Base-by-base conservation (phyloP, 2,329 filamentous ascomycete species). In the Pseudogymnoascus pannorum region DNA sequence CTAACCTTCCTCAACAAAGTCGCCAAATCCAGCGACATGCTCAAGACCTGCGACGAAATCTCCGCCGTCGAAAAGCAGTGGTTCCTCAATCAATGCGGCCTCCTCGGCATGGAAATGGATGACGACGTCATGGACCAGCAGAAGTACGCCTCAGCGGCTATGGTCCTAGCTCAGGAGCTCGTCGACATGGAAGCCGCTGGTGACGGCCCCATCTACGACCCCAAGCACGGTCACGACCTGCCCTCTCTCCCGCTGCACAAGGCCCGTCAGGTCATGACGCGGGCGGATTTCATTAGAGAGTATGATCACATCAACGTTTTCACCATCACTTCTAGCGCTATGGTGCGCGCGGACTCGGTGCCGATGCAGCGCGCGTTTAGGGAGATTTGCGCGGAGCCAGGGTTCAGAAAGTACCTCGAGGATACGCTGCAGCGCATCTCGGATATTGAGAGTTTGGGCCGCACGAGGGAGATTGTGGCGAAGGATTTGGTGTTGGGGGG, bases 111-210 rank as follows among this genome's bases (percentile, higher is more conserved):
- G 64, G 86, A 87, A 65, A 92, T 88, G 87, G 94, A 97, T 68
- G 94, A 97, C 74, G 94, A 99, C 72, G 94, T 97, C 67, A 97
- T 97, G 87, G 91, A 97, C 71, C 90, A 97, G 74, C 92, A 97
- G 72, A 97, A 97, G 74, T 97, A 91, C 79, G 91, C 92, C 51
- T 90, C 92, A 11, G 92, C 91, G 11, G 92, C 94, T 36, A 96
- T 97, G 89, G 89, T 96, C 20, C 82, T 99, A 2, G 94, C 93
- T 18, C 88, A 89, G 67, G 92, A 92, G 1, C 84, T 99, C 5
- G 91, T 97, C n/a, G 89, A 96, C 73, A 78, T 78, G 14, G 72
- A 71, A 26, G 40, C 36, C 18, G 63, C 64, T 4, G 63, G 2
- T 64, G 64, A 67, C 2, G 66, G 7, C 64, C 68, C 60, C 60